These are phyloP conservation scores for Septoria linicola DNA, from an alignment of 2,329 filamentous ascomycete genomes.

Conservation along the genomic window DNA sequence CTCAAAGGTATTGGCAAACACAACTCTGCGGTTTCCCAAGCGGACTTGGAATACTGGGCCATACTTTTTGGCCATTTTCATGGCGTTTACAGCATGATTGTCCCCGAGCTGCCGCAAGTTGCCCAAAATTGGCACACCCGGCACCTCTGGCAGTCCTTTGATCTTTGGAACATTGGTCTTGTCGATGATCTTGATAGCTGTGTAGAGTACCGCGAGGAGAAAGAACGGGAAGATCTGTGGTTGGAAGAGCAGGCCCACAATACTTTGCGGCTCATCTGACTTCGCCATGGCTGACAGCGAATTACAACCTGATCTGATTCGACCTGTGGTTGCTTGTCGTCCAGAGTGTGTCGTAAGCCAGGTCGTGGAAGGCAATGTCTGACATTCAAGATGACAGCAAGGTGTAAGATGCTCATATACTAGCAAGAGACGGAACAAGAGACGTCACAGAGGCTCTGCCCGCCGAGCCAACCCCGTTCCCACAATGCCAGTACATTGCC, in stretches of 20 bases:
- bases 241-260: conserved; percentile 36
- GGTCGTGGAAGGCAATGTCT: neutral
- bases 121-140: conserved; percentile 49
- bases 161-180: conserved; percentile 51
- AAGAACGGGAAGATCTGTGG: conserved; percentile 45
- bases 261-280: conserved; percentile 28
- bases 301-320: too few relatives aligned
- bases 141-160: conserved; percentile 49
- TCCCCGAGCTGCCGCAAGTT: conserved; percentile 49
- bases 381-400: neutral
- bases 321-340: neutral
- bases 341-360: neutral
- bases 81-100: conserved; percentile 48
- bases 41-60: conserved; percentile 53
- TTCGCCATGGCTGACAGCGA: conserved; percentile 27
- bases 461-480: conserved; percentile 8
- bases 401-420: conserved; percentile 9
- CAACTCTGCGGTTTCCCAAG: conserved; percentile 68
- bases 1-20: conserved; percentile 77
- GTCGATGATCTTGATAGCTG: conserved; percentile 45
- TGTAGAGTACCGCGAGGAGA: conserved; percentile 42
- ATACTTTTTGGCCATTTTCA: conserved; percentile 49
- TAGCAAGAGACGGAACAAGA: conserved; percentile 13
- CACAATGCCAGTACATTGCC: conserved; percentile 1
- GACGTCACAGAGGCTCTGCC: neutral